phyloP scores from a whole-genome alignment of 2,329 filamentous ascomycete genomes.

The Arthrobotrys iridis region DNA sequence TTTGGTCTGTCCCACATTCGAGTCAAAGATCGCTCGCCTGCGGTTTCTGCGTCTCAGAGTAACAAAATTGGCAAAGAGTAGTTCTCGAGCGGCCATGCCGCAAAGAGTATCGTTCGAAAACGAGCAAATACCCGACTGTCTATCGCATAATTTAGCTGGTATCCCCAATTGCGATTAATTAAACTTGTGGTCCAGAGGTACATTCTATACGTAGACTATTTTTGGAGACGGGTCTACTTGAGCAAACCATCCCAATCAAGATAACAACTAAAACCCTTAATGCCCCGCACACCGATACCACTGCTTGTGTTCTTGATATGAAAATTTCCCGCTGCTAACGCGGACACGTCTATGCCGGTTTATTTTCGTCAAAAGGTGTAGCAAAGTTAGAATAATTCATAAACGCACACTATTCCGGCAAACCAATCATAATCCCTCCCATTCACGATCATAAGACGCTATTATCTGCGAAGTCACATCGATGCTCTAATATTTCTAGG shows the following conservation, averaged over 20 bases:
- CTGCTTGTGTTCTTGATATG: neutral
- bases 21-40: neutral
- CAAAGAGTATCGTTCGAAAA: conserved; percentile 14
- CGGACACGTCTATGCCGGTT: conserved; percentile 9
- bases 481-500: no score
- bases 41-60: conserved; percentile 21
- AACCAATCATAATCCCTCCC: conserved; percentile 11
- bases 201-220: conserved; percentile 40
- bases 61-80: conserved; percentile 26
- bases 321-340: neutral
- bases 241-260: conserved; percentile 36
- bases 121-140: conserved; percentile 32
- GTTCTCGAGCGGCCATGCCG: conserved; percentile 24
- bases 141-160: conserved; percentile 36
- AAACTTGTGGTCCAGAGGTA: neutral
- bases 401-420: neutral
- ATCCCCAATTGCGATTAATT: conserved; percentile 3
- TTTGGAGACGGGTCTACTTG: conserved; percentile 44
- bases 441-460: neutral
- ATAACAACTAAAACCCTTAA: conserved; percentile 3
- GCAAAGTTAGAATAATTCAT: conserved; percentile 10
- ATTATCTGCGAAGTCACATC: no score
- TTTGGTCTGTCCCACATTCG: no score
- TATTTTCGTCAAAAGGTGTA: conserved; percentile 36
- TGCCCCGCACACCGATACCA: neutral